Evolutionary conservation across 106 monocot genomes (phyloP), one percentile per base, ranked within the genome.

Genomic region (Vanilla planifolia): DNA sequence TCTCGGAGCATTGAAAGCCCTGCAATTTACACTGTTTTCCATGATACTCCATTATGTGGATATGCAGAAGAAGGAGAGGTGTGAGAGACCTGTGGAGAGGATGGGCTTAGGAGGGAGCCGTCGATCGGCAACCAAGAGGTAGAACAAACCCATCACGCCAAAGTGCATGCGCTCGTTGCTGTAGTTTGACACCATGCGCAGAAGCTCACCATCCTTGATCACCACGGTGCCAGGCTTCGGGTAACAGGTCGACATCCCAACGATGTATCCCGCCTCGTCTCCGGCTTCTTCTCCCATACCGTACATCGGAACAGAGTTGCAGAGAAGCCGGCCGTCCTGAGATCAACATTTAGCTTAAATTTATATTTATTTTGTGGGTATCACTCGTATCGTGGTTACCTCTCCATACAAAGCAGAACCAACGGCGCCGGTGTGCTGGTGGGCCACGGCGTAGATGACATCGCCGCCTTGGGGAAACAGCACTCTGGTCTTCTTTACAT

Each of bases 361-460:
- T n/a, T n/a, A n/a, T n/a, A n/a, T n/a, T n/a, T n/a, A n/a, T n/a
- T n/a, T n/a, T n/a, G n/a, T n/a, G n/a, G n/a, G n/a, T n/a, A n/a
- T n/a, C n/a, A n/a, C n/a, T n/a, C n/a, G n/a, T n/a, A 6, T 42
- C 11, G 41, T 42, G 11, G 9, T 75, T 44, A 92, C 92, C 88
- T 89, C 65, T 16, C 88, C 82, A 52, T 82, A 85, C 0, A 93
- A 68, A 24, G 79, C 45, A 35, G 79, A 55, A 33, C 93, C 85
- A 24, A 64, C 1, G 32, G 89, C 93, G 19, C 73, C 85, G 2
- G 82, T 42, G 29, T 93, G 93, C 55, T 85, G 89, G 71, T 93
- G 93, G 1, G 88, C 76, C 33, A 75, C 85, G 27, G 74, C 93
- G 30, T 89, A 93, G 22, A 93, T 51, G 6, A 93, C 53, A 51